Conservation (phyloP, 164 flowering plant species). For the Hamamelis virginiana region DNA sequence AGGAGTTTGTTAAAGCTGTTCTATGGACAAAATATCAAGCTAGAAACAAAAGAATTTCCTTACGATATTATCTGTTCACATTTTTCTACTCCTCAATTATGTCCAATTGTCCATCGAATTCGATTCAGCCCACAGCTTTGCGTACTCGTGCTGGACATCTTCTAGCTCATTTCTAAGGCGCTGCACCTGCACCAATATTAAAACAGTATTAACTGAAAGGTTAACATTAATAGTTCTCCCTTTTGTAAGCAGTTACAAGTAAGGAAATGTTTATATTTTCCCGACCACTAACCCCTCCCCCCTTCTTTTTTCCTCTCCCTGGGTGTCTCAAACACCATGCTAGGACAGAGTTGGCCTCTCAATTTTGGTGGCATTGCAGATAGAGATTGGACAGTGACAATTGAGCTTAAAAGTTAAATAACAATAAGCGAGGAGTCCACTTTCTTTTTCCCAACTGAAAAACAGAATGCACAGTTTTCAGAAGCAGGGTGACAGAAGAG, state of each 20-base stretch:
- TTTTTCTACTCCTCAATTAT: slow-evolving; percentile 23
- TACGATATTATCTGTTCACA: not conserved
- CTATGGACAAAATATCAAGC: not conserved
- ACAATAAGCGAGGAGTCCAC: too few species aligned
- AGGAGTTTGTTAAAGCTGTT: not conserved
- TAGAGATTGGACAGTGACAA: too few species aligned
- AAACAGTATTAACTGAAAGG: not conserved
- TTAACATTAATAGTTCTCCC: not conserved
- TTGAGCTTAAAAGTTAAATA: too few species aligned
- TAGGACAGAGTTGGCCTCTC: too few species aligned
- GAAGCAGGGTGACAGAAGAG: too few species aligned
- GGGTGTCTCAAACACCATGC: too few species aligned
- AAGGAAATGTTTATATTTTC: not conserved
- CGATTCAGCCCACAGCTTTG: slow-evolving; percentile 29
- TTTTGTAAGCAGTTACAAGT: not conserved
- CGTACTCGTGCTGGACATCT: slow-evolving; percentile 28
- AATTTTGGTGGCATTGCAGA: too few species aligned
- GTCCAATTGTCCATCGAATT: slow-evolving; percentile 14
- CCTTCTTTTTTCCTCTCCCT: too few species aligned
- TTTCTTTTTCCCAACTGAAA: too few species aligned
- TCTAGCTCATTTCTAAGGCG: slow-evolving; percentile 31
- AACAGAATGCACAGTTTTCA: too few species aligned
- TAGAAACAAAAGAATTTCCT: not conserved
- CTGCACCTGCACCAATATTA: slow-evolving; percentile 25
- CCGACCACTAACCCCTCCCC: too few species aligned